These are phyloP conservation scores for Pseudodiploospora longispora DNA, from an alignment of 2,329 filamentous ascomycete genomes.

Conservation along the genomic window DNA sequence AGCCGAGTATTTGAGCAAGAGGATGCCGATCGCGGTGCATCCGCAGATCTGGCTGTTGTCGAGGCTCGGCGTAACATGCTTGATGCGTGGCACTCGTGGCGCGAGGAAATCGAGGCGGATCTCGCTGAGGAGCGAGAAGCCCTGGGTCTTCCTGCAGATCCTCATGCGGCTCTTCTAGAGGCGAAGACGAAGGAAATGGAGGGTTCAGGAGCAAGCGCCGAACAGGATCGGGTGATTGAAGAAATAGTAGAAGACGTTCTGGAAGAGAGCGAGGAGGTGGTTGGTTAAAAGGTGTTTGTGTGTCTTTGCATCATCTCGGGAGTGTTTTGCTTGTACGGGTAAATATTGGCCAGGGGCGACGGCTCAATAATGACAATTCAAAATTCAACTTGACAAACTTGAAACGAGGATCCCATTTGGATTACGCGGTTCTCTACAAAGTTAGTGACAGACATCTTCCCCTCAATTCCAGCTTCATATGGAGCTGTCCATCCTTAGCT, in stretches of 20 bases:
- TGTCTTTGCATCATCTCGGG: conserved; percentile 19
- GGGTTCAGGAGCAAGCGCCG: conserved; percentile 40
- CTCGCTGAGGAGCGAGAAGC: conserved; percentile 62
- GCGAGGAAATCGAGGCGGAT: conserved; percentile 64
- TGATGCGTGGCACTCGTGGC: conserved; percentile 84
- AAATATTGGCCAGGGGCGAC: conserved; percentile 22
- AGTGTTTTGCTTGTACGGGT: conserved; percentile 26
- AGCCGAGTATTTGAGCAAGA: conserved; percentile 90
- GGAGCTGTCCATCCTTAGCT: too few relatives aligned
- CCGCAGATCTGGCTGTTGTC: conserved; percentile 88
- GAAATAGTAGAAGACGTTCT: conserved; percentile 78
- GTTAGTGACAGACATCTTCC: too few relatives aligned
- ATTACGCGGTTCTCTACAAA: too few relatives aligned
- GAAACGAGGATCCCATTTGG: not conserved
- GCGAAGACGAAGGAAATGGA: conserved; percentile 45
- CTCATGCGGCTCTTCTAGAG: conserved; percentile 53
- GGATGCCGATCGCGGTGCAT: conserved; percentile 86
- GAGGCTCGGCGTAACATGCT: conserved; percentile 76
- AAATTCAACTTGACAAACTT: conserved; percentile 6
- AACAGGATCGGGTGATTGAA: conserved; percentile 74
- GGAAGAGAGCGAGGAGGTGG: conserved; percentile 77
- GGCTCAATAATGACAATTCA: conserved; percentile 23
- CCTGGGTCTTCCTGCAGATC: conserved; percentile 58
- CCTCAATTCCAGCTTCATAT: too few relatives aligned
- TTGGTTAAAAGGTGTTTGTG: conserved; percentile 27